Conservation (phyloP, 1,284 basidiomycete species). For the Cutaneotrichosporon spelunceum region DNA sequence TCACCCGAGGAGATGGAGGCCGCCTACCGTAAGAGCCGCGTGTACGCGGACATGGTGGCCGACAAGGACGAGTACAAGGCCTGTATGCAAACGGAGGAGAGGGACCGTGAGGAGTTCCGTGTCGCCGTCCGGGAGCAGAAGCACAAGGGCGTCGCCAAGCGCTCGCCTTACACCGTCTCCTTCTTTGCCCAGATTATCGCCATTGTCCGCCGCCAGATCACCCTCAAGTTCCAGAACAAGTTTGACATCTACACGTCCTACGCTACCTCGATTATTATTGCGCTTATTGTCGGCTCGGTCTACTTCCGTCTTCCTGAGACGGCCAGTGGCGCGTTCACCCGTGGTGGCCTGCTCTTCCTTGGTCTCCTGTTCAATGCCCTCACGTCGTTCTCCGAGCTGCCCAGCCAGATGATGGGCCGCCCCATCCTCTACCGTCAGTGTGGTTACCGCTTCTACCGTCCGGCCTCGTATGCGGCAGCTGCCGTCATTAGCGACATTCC, state of each 20-base stretch:
- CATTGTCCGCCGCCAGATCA: conserved; percentile 70
- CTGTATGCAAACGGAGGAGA: conserved; percentile 61
- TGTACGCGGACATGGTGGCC: conserved; percentile 56
- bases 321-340: conserved; percentile 77
- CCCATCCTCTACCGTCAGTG: conserved; percentile 63
- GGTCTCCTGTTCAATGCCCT: conserved; percentile 64
- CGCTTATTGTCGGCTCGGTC: conserved; percentile 71
- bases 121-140: conserved; percentile 73
- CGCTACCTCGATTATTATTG: conserved; percentile 56
- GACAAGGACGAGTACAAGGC: conserved; percentile 64
- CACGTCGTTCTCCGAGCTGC: conserved; percentile 59
- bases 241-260: conserved; percentile 76
- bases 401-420: conserved; percentile 61
- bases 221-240: conserved; percentile 68
- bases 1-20: conserved; percentile 68
- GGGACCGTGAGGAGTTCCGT: conserved; percentile 70
- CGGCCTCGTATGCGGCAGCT: conserved; percentile 50
- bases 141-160: conserved; percentile 72
- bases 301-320: conserved; percentile 70
- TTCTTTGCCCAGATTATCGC: conserved; percentile 71
- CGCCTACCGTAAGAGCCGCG: conserved; percentile 62
- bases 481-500: conserved; percentile 54
- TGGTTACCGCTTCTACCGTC: conserved; percentile 76
- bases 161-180: conserved; percentile 81
- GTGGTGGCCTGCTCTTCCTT: conserved; percentile 76